Evolutionary conservation across 345 rosid genomes (phyloP).

Genomic region (Salix purpurea): DNA sequence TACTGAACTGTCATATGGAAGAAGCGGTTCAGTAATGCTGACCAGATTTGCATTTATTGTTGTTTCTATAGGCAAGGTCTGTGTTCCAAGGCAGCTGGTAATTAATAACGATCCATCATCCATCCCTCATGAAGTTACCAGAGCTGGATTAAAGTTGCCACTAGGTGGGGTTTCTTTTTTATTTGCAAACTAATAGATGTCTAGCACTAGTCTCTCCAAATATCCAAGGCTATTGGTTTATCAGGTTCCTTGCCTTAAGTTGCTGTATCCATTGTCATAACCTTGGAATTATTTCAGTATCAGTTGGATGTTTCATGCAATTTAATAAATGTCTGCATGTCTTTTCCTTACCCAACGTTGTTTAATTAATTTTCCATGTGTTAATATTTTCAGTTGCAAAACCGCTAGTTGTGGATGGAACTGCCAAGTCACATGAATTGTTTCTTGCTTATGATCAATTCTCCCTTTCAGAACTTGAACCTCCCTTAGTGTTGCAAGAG

Average conservation of each 20-base stretch:
- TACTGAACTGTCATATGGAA: not conserved
- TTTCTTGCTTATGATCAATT: conserved; percentile 68
- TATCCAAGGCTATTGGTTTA: not conserved
- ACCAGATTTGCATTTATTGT: not conserved
- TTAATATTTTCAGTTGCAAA: conserved; percentile 63
- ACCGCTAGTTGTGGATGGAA: conserved; percentile 86
- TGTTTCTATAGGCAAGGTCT: conserved; percentile 52
- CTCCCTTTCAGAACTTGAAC: conserved; percentile 73
- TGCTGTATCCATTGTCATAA: not conserved
- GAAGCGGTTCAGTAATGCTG: conserved; percentile 13
- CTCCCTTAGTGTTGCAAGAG: conserved; percentile 85
- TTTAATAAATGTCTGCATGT: not conserved
- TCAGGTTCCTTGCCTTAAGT: not conserved
- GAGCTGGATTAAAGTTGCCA: conserved; percentile 73
- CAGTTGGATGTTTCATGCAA: not conserved
- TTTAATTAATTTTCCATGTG: conserved; percentile 4
- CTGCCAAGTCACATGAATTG: conserved; percentile 76
- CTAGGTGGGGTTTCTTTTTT: conserved; percentile 45
- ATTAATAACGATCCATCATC: conserved; percentile 54
- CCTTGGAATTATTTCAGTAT: not conserved
- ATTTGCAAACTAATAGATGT: not conserved
- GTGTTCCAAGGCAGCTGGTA: conserved; percentile 77
- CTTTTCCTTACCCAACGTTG: not conserved
- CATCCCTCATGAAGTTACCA: conserved; percentile 46
- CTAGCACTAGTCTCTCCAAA: not conserved